Evolutionary conservation across 2,329 filamentous ascomycete genomes (phyloP), one percentile per base, ranked within the genome.

Genomic region (Catunica adiposa): DNA sequence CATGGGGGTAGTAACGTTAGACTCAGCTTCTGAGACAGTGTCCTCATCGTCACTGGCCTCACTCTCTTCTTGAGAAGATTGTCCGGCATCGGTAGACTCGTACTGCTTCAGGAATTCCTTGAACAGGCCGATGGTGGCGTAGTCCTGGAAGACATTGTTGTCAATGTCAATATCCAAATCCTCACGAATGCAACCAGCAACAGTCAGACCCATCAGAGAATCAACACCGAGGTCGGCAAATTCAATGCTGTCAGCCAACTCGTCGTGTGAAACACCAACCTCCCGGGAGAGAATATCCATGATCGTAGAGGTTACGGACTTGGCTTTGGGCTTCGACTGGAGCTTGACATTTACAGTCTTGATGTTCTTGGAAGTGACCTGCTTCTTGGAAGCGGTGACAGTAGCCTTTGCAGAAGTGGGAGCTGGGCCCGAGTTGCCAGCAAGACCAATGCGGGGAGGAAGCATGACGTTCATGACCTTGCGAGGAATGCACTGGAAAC

Each of bases 401-500:
- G 70, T 66, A 59, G 70, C 66, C 37, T 67, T 61, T 34, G 67
- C 62, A 48, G 68, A 29, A n/a, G 51, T 40, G 37, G 54, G 58
- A 50, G 68, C 66, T 23, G 69, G 63, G 4, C 67, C 62, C 23
- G 66, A 60, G 44, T 69, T 63, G 31, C 66, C 64, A 44, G 69
- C 66, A 22, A 23, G n/a, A 48, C 17, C 3, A 25, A 76, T 77
- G 26, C 73, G 71, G 1, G 80, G 80, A 55, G 82, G 81, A 59
- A 86, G 69, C 65, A 86, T 76, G 61, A 80, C 75, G 69, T 83
- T 82, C 59, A 85, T 71, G 23, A 82, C 72, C 62, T 77, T 76
- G 62, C 82, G 80, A 37, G 82, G 80, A 55, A 84, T 82, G 61
- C 77, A 73, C 64, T 79, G 77, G 71, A 85, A 84, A 67, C 80